Evolutionary conservation across 179 eudicot genomes (phyloP), one percentile per base, ranked within the genome.

Genomic region (Drosera spatulata): DNA sequence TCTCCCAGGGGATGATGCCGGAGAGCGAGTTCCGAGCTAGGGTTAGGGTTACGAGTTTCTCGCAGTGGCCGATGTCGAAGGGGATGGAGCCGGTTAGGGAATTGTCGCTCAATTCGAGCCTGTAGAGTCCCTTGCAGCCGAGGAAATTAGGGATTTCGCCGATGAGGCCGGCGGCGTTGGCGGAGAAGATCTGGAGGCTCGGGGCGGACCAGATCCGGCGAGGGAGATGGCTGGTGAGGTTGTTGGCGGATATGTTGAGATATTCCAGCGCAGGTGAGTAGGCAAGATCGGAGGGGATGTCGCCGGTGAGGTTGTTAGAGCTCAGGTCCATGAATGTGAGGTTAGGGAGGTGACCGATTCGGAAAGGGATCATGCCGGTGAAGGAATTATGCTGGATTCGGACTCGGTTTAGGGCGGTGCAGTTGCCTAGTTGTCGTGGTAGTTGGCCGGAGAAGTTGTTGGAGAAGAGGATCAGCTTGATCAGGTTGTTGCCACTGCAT

Each of bases 1-100:
- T 80, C 71, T 86, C 94, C 91, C 94, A 85, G 1, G 99, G 99
- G 55, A 93, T 89, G 15, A 86, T 86, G 3, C 99, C 97, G 2
- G 80, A 77, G 5, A 93, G 68, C 4, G 69, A 75, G 79, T 93
- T 93, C 7, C 62, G 59, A 39, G 80, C 66, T 14, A 93, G 60
- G 59, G 85, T 86, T 47, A 93, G 54, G 10, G 52, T 60, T 4
- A 86, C 70, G 13, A 93, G 81, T 82, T 86, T 93, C 72, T 67
- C 76, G 55, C 99, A 93, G 56, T 86, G 84, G 52, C 76, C 84
- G 39, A 93, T 82, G 57, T 89, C 85, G 87, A 87, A 85, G 13
- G 99, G 95, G 45, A 93, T 86, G 66, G 71, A 53, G 4, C 99
- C 97, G 41, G 48, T 74, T 5, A 93, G 66, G 14, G 10, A 44